phyloP scores from a whole-genome alignment of 495 filamentous ascomycete genomes.

The Lasiosphaeria miniovina region DNA sequence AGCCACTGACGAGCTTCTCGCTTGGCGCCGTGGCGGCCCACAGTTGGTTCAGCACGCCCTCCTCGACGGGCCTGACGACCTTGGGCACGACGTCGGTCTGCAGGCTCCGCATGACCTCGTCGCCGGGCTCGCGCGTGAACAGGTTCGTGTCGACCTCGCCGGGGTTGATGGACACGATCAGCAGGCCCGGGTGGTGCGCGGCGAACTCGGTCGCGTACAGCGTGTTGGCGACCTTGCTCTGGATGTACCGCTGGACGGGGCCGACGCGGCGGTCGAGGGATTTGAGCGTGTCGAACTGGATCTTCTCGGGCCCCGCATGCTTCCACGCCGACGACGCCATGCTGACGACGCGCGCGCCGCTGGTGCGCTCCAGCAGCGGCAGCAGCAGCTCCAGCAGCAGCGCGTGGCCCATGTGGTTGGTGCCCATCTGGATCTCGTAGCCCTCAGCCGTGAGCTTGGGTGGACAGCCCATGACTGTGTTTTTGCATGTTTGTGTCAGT shows the following conservation, averaged over 20 bases:
- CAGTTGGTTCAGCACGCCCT: conserved; percentile 56
- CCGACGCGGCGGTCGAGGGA: conserved; percentile 27
- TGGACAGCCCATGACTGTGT: conserved; percentile 53
- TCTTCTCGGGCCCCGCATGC: conserved; percentile 36
- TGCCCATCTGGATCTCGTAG: conserved; percentile 65
- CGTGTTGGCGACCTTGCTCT: conserved; percentile 66
- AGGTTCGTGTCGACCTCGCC: conserved; percentile 58
- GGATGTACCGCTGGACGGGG: conserved; percentile 54
- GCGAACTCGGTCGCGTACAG: conserved; percentile 58
- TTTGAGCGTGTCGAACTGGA: conserved; percentile 38
- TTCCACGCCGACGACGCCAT: conserved; percentile 30
- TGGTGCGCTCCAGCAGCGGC: conserved; percentile 45
- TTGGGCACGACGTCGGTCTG: conserved; percentile 14
- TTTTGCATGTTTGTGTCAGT: background rate
- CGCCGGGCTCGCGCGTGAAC: conserved; percentile 22
- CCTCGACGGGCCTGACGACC: conserved; percentile 32
- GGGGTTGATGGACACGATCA: conserved; percentile 56
- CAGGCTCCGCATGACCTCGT: conserved; percentile 11
- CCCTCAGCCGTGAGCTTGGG: conserved; percentile 55
- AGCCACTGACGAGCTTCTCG: conserved; percentile 34
- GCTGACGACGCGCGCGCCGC: conserved; percentile 39
- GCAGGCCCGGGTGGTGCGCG: conserved; percentile 52
- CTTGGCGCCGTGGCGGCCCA: conserved; percentile 49
- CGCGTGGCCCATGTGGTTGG: conserved; percentile 66
- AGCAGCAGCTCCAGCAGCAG: conserved; percentile 62